Percentiles rank a stretch among this genome's conserved stretches.
phyloP scores from a whole-genome alignment of 2,329 filamentous ascomycete genomes.

The Botryotinia narcissicola region DNA sequence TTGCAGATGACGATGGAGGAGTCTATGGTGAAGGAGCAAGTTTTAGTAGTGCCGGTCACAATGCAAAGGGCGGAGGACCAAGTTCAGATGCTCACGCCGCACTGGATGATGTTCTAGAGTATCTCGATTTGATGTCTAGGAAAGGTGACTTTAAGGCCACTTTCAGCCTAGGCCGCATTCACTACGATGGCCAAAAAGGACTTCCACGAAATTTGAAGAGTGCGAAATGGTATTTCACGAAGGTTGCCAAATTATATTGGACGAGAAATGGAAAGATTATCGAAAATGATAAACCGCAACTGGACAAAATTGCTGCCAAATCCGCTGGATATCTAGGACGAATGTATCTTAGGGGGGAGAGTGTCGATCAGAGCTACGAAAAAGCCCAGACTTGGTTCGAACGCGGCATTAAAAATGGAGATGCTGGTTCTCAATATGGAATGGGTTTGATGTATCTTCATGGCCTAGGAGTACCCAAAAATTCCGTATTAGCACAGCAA shows the following conservation, averaged over 20 bases:
- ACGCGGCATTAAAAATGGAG: slow-evolving; percentile 60
- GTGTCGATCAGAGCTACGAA: slow-evolving; percentile 62
- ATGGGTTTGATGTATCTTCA: slow-evolving; percentile 69
- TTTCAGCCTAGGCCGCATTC: slow-evolving; percentile 64
- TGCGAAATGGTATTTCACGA: slow-evolving; percentile 66
- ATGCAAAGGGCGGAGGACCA: slow-evolving; percentile 70
- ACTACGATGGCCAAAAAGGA: slow-evolving; percentile 66
- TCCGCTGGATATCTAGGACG: slow-evolving; percentile 68
- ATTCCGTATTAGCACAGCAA: slow-evolving; percentile 59
- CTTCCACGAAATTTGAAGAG: slow-evolving; percentile 59
- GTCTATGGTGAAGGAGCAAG: slow-evolving; percentile 96
- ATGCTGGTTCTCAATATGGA: slow-evolving; percentile 66
- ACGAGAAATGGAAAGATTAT: slow-evolving; percentile 60
- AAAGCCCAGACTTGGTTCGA: slow-evolving; percentile 67
- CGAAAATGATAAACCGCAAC: slow-evolving; percentile 51
- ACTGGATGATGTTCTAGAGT: slow-evolving; percentile 92
- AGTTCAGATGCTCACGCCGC: slow-evolving; percentile 81
- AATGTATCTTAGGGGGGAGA: slow-evolving; percentile 71
- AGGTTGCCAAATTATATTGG: slow-evolving; percentile 68
- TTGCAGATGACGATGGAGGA: slow-evolving; percentile 87
- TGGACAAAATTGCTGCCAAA: slow-evolving; percentile 65
- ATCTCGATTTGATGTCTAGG: slow-evolving; percentile 69
- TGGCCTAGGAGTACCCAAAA: slow-evolving; percentile 61
- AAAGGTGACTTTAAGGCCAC: slow-evolving; percentile 72
- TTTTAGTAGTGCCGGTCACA: slow-evolving; percentile 78